phyloP scores from a whole-genome alignment of 108 stramenopile genomes.

The Discostella stelligeroides region DNA sequence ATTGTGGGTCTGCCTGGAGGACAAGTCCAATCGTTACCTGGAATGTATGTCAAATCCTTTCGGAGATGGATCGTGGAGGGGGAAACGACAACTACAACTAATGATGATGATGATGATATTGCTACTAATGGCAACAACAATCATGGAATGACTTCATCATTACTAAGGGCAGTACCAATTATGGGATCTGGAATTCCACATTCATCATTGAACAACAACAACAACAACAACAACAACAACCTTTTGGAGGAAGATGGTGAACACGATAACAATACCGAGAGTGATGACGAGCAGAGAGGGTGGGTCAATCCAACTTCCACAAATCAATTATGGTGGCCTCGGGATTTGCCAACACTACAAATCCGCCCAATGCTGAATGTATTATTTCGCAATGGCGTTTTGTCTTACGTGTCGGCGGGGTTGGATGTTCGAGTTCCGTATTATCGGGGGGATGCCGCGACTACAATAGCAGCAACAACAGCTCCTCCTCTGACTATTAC shows the following conservation, averaged over 20 bases:
- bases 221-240: too few species aligned
- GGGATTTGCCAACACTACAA: slow-evolving; percentile 42
- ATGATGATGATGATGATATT: too few species aligned
- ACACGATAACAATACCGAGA: too few species aligned
- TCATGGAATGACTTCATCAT: too few species aligned
- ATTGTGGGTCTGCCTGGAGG: slow-evolving; percentile 52
- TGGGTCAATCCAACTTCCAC: slow-evolving; percentile 56
- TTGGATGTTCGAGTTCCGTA: slow-evolving; percentile 51
- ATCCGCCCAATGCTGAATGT: slow-evolving; percentile 47
- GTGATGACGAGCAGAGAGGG: slow-evolving; percentile 1
- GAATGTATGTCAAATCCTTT: slow-evolving; percentile 43
- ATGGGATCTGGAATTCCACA: too few species aligned
- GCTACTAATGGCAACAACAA: too few species aligned
- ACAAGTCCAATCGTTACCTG: slow-evolving; percentile 32
- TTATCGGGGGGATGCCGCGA: not conserved
- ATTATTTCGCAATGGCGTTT: slow-evolving; percentile 29
- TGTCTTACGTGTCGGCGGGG: slow-evolving; percentile 46
- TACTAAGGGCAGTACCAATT: too few species aligned
- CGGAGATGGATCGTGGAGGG: slow-evolving; percentile 41
- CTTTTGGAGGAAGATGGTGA: too few species aligned
- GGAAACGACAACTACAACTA: not conserved
- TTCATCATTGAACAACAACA: too few species aligned
- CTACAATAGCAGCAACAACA: slow-evolving; percentile 1
- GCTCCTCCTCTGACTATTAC: too few species aligned
- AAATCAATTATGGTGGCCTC: slow-evolving; percentile 55